phyloP scores from a whole-genome alignment of 345 rosid genomes.

The Arabidopsis suecica region DNA sequence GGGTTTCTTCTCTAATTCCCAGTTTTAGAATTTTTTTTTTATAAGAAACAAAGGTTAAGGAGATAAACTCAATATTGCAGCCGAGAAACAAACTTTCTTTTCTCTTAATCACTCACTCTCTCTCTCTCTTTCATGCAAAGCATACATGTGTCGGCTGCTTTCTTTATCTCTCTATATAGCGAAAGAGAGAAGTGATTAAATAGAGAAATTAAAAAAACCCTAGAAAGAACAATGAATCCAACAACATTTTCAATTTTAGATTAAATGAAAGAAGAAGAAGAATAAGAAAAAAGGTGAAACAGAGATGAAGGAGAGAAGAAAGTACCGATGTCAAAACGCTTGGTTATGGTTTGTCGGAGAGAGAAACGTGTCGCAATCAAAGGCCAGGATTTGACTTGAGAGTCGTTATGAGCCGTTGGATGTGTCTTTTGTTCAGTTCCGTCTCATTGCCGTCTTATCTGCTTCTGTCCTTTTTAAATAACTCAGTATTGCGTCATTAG shows the following conservation, averaged over 20 bases:
- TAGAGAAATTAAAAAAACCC: slow-evolving; percentile 7
- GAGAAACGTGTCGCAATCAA: slow-evolving; percentile 40
- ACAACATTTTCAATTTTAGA: background rate
- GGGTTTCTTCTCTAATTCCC: slow-evolving; percentile 36
- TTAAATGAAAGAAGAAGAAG: background rate
- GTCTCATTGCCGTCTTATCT: slow-evolving; percentile 41
- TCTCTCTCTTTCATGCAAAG: slow-evolving; percentile 29
- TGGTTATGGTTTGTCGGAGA: slow-evolving; percentile 45
- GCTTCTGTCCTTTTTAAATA: background rate
- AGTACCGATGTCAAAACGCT: slow-evolving; percentile 41
- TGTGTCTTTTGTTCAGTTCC: slow-evolving; percentile 28
- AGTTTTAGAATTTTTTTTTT: background rate
- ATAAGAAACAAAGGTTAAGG: background rate
- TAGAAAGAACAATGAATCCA: slow-evolving; percentile 5
- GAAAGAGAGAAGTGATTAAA: background rate
- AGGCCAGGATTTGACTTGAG: slow-evolving; percentile 30
- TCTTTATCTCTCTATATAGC: background rate
- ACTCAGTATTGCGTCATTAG: slow-evolving; percentile 24
- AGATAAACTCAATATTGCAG: slow-evolving; percentile 31
- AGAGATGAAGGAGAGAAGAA: slow-evolving; percentile 9
- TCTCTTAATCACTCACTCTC: background rate
- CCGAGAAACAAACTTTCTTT: background rate
- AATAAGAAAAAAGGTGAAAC: slow-evolving; percentile 1
- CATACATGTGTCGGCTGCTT: slow-evolving; percentile 7
- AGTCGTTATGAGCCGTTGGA: slow-evolving; percentile 36